These are phyloP conservation scores for Litchi chinensis DNA, from an alignment of 345 rosid species.

Conservation along the genomic window DNA sequence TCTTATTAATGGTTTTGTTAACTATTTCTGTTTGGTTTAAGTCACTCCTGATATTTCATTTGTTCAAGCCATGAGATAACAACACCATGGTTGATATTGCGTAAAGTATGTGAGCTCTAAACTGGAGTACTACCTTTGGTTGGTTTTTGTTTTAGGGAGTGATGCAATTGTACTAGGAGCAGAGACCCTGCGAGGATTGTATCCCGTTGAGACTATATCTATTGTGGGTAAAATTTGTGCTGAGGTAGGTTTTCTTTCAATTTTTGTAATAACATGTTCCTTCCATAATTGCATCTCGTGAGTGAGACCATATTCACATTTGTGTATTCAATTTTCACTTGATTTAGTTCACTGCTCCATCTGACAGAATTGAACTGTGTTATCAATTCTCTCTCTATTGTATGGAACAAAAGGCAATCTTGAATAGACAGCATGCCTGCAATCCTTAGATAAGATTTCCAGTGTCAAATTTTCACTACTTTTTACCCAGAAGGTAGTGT, in stretches of 20 bases:
- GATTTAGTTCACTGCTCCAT: not conserved
- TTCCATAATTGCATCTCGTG: not conserved
- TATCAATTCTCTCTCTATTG: not conserved
- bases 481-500: not conserved
- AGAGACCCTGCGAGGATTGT: constrained; percentile 92
- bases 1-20: not conserved
- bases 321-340: not conserved
- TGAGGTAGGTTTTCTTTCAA: constrained; percentile 52
- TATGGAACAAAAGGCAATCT: not conserved
- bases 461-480: not conserved
- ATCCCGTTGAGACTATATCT: constrained; percentile 85
- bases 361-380: not conserved
- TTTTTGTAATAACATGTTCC: not conserved
- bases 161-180: constrained; percentile 98
- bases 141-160: constrained; percentile 51
- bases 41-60: not conserved
- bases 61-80: constrained; percentile 4
- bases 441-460: not conserved
- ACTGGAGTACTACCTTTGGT: constrained; percentile 13
- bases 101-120: not conserved
- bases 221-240: constrained; percentile 87
- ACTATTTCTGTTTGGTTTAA: not conserved
- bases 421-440: not conserved
- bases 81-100: not conserved
- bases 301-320: not conserved